Evolutionary conservation across 2,329 filamentous ascomycete genomes (phyloP), one percentile per base, ranked within the genome.

Genomic region (Aureobasidium vineae): DNA sequence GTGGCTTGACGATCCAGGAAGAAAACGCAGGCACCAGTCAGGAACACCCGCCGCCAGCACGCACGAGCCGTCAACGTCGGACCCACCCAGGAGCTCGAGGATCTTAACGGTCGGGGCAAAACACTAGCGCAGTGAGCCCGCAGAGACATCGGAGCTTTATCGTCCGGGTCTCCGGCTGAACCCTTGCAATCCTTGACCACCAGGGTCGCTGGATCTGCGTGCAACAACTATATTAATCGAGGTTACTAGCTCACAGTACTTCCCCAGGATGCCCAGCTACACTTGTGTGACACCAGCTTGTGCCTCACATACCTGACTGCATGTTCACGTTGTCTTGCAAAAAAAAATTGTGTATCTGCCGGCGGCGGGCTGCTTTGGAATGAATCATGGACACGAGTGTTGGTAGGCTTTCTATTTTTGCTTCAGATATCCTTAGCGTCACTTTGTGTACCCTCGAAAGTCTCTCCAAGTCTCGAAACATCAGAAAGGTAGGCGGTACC

Each of bases 11-110:
- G 52, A 59, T 41, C 63, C 43, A 50, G 21, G 38, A 26, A 40
- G 41, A 57, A 66, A 33, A 41, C 49, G 40, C 52, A 65, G 43
- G 50, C 63, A 65, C 49, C 38, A 33, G 28, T 53, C 63, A 66
- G 63, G 63, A 66, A 66, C 63, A 66, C 63, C 63, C 63, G 63
- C 52, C 63, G 47, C 60, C 52, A 57, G 53, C 21, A 54, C 19
- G 63, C 63, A 59, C 52, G 63, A 66, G 63, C 63, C 53, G 16
- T 21, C 52, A 57, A 50, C 63, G 63, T 66, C 31, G n/a, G 63
- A 59, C 63, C 63, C 63, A 66, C 63, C 40, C 16, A 52, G 16
- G 21, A 66, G 63, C 63, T 66, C 63, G 63, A 66, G 63, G 36
- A 28, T 56, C n/a, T 19, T 8, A 66, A 66, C 50, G 53, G 63